These are phyloP conservation scores for Bjerkandera adusta DNA, from an alignment of 1,284 basidiomycete genomes.

Conservation along the genomic window DNA sequence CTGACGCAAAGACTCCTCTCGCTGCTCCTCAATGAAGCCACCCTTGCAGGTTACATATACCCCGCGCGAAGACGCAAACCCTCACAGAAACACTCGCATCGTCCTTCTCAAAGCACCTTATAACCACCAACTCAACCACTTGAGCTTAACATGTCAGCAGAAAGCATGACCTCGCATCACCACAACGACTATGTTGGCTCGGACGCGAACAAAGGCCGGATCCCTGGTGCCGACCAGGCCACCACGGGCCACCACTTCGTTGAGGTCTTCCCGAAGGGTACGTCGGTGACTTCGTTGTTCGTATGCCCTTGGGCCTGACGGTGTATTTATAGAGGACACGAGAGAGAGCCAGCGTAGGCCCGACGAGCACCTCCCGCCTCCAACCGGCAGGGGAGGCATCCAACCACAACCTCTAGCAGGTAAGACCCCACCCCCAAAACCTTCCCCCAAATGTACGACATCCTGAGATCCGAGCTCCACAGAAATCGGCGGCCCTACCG, in stretches of 20 bases:
- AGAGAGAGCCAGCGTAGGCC: slow-evolving; percentile 10
- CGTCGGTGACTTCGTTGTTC: not conserved
- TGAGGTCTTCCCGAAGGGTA: slow-evolving; percentile 24
- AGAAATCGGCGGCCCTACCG: slow-evolving; percentile 18
- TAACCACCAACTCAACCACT: not conserved
- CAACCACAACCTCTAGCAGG: slow-evolving; percentile 17
- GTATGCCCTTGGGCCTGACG: not conserved
- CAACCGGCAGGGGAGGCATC: slow-evolving; percentile 28
- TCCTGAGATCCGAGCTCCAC: slow-evolving; percentile 1
- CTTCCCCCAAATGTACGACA: not conserved
- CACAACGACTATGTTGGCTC: slow-evolving; percentile 32
- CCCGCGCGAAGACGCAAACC: too few relatives aligned
- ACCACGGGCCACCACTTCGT: slow-evolving; percentile 27
- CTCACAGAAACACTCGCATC: not conserved
- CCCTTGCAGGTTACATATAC: slow-evolving; percentile 1
- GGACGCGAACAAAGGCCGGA: slow-evolving; percentile 24
- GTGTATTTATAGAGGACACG: slow-evolving; percentile 11
- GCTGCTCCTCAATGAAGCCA: slow-evolving; percentile 9
- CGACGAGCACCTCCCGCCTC: slow-evolving; percentile 28
- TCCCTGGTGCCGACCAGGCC: slow-evolving; percentile 29
- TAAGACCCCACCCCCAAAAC: slow-evolving; percentile 9
- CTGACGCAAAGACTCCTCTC: slow-evolving; percentile 9
- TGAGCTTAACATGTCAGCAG: slow-evolving; percentile 18
- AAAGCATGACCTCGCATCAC: slow-evolving; percentile 18
- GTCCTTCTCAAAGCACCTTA: not conserved